Evolutionary conservation across 371 early-diverging fungal genomes (phyloP), one percentile per base, ranked within the genome.

Genomic region (Mucor racemosus): DNA sequence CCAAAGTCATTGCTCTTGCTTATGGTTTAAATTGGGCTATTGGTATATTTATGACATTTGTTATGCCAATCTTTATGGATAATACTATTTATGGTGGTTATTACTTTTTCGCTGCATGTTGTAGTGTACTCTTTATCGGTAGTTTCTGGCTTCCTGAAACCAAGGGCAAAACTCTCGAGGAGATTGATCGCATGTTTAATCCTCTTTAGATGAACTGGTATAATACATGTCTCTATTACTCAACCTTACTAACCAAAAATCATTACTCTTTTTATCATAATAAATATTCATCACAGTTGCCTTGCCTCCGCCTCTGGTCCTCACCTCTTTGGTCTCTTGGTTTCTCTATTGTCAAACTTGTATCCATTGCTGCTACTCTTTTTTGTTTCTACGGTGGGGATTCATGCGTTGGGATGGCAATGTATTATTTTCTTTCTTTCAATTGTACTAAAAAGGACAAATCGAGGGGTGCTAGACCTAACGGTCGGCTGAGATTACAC

Each of bases 11-110:
- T 35, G 77, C 76, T 4, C 62, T 83, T 33, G 71, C 84, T 31
- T 90, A 87, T 65, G 84, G 89, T 59, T 67, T 89, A 59, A 90
- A 91, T 69, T 91, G 89, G 90, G 78, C 74, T 31, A 75, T 77
- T 64, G 84, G 84, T 62, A 83, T 83, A 53, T 64, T 83, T 40
- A 73, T 83, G 61, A 77, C 80, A 0, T 83, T 77, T 66, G 65
- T 75, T 19, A 73, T 76, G 46, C 84, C 84, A 1, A 66, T 80
- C 31, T 83, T 83, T 57, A 75, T 83, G 72, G 72, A 65, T 8
- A 92, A 94, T 76, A 76, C 87, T 17, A 73, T 80, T 44, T 80
- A 74, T 63, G 83, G 84, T 64, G 76, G 79, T 6, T 89, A 87
- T 71, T 81, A 85, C 61, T 79, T 88, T 67, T 90, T 82, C 69